Base-by-base conservation (phyloP, 805 yeast species). In the Ogataea wickerhamii region DNA sequence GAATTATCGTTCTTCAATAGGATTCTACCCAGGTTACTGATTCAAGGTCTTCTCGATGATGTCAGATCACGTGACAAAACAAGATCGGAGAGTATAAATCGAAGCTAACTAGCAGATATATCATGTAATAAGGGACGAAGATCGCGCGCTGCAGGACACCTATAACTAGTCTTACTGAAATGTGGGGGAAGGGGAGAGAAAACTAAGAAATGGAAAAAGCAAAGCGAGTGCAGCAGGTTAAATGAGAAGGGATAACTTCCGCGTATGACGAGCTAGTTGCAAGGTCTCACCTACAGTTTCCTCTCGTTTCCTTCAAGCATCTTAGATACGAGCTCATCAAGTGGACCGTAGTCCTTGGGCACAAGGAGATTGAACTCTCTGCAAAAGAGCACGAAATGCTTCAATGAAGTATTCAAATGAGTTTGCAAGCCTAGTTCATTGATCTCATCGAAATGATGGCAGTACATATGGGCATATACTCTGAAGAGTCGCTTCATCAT, bases 401-500 rank as follows among this genome's bases (percentile, higher is more conserved):
- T 93, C 54, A 91, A 77, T 53, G 95, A 83, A 5, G 98, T 91
- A 58, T 93, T 93, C 49, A 91, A 71, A 52, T 91, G 95, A 10
- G 95, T 84, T 60, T 89, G 96, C 52, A 91, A 68, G 2, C 96
- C 96, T 50, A 93, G 70, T 58, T 89, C 98, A 28, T 88, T 77
- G 40, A 93, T 85, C 62, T 91, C 96, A 58, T 88, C 96, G 62
- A 93, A 91, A 61, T 93, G 99, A 57, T 93, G 98, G 57, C 98
- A 93, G 63, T 93, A 93, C 30, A 93, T 86, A 64, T 93, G 99
- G 1, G 98, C 98, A 56, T 93, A 93, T 3, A 93, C 88, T 58
- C 98, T 74, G 63, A 89, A 93, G 35, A 93, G 68, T 49, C 98
- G 76, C 63, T 91, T 87, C 71, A 93, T 78, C 32, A 93, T 87